Conservation (phyloP, 2,329 filamentous ascomycete genomes). For the Calonectria henricotiae region DNA sequence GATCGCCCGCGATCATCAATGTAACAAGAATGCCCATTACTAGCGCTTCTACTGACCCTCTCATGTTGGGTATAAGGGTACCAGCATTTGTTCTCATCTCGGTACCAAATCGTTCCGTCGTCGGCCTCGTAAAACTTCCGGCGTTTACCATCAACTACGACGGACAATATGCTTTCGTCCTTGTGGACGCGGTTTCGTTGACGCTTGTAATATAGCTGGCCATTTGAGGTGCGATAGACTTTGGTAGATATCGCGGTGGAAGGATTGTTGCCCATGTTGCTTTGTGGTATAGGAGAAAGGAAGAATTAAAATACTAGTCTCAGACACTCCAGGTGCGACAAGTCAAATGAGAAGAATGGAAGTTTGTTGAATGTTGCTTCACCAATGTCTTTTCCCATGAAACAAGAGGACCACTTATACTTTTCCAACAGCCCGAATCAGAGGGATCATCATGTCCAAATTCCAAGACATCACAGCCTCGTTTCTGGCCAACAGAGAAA, state of each 20-base stretch:
- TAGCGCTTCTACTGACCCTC: neutral
- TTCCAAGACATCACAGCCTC: neutral
- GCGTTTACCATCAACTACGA: neutral
- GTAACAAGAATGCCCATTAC: neutral
- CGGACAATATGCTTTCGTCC: neutral
- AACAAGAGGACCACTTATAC: constrained; percentile 1
- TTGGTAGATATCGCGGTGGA: neutral
- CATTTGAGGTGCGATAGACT: constrained; percentile 9
- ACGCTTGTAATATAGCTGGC: neutral
- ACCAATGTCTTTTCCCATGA: neutral
- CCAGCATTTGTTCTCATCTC: neutral
- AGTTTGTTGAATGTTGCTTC: neutral
- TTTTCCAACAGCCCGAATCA: neutral
- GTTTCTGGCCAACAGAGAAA: constrained; percentile 8
- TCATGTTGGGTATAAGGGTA: neutral
- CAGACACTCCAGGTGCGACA: constrained; percentile 14
- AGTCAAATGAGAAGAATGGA: neutral
- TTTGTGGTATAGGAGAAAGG: neutral
- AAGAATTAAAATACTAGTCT: constrained; percentile 9
- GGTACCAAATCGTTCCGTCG: neutral
- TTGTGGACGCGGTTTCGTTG: neutral
- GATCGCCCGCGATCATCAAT: neutral
- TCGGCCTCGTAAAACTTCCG: neutral
- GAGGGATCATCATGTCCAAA: neutral
- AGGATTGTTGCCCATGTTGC: constrained; percentile 10